Conservation (phyloP, 2,329 filamentous ascomycete genomes). For the Plenodomus lindquistii region DNA sequence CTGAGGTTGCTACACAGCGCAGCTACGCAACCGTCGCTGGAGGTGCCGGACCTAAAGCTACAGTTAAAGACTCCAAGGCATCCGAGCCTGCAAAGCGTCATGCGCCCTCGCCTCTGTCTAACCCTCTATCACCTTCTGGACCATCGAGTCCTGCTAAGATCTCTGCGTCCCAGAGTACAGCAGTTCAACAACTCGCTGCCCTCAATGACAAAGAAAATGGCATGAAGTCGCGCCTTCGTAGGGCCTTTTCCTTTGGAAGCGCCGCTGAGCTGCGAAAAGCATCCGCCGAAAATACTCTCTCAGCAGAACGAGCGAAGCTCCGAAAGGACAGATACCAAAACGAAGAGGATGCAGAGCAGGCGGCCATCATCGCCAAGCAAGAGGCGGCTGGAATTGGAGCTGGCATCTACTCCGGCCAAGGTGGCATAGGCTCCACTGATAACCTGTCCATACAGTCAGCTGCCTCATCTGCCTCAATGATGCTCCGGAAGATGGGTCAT, state of each 20-base stretch:
- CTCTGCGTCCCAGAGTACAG: slow-evolving; percentile 60
- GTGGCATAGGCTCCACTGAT: slow-evolving; percentile 90
- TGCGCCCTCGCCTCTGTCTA: slow-evolving; percentile 53
- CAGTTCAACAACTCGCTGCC: slow-evolving; percentile 83
- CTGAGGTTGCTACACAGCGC: slow-evolving; percentile 23
- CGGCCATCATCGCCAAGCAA: slow-evolving; percentile 86
- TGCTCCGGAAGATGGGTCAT: slow-evolving; percentile 98
- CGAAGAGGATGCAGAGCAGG: slow-evolving; percentile 83
- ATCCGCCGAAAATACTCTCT: slow-evolving; percentile 63
- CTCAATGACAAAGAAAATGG: slow-evolving; percentile 83
- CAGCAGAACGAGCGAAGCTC: slow-evolving; percentile 59
- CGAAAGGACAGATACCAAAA: slow-evolving; percentile 56
- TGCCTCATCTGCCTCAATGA: slow-evolving; percentile 85
- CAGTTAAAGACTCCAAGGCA: slow-evolving; percentile 19
- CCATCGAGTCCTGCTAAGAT: slow-evolving; percentile 26
- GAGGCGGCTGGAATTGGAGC: slow-evolving; percentile 90
- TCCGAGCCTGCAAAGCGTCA: slow-evolving; percentile 49
- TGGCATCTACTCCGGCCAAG: slow-evolving; percentile 87
- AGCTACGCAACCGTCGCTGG: slow-evolving; percentile 20
- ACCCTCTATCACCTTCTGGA: slow-evolving; percentile 46
- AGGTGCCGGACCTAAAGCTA: slow-evolving; percentile 6
- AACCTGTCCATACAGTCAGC: slow-evolving; percentile 91
- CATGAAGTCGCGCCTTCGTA: slow-evolving; percentile 82
- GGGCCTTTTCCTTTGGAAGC: slow-evolving; percentile 96
- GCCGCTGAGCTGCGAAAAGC: slow-evolving; percentile 85